Evolutionary conservation across 305 asterid genomes (phyloP).

Genomic region (Fraxinus paxiana): DNA sequence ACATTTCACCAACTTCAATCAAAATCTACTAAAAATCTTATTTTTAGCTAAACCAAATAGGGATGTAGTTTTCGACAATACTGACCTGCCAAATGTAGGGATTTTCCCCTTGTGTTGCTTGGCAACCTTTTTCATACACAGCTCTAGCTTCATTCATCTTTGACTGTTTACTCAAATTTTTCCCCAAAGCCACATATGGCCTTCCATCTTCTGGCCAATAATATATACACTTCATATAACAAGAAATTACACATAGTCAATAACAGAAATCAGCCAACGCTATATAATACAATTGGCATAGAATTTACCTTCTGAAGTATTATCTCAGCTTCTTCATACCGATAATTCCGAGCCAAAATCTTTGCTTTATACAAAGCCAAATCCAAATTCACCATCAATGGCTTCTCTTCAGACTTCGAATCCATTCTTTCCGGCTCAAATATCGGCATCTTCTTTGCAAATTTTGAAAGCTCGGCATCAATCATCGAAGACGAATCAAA

Average conservation of each 20-base stretch:
- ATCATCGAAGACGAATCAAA: slow-evolving; percentile 32
- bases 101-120: slow-evolving; percentile 95
- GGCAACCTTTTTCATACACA: slow-evolving; percentile 90
- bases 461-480: slow-evolving; percentile 56
- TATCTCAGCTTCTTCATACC: slow-evolving; percentile 63
- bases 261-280: not conserved
- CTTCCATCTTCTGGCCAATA: slow-evolving; percentile 99
- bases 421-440: slow-evolving; percentile 74
- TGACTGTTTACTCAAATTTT: slow-evolving; percentile 63
- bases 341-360: slow-evolving; percentile 53
- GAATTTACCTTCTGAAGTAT: slow-evolving; percentile 53
- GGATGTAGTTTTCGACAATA: not conserved
- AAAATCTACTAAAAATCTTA: no score
- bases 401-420: slow-evolving; percentile 50
- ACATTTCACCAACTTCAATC: no score
- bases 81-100: slow-evolving; percentile 96
- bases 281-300: not conserved
- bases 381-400: slow-evolving; percentile 79
- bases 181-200: slow-evolving; percentile 84
- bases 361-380: slow-evolving; percentile 80
- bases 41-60: not conserved
- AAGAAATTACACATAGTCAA: slow-evolving; percentile 14
- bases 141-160: slow-evolving; percentile 72
- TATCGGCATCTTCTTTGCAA: slow-evolving; percentile 78
- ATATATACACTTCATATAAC: slow-evolving; percentile 62